These are phyloP conservation scores for Fistulifera solaris DNA, from an alignment of 108 stramenopile genomes.

Conservation along the genomic window DNA sequence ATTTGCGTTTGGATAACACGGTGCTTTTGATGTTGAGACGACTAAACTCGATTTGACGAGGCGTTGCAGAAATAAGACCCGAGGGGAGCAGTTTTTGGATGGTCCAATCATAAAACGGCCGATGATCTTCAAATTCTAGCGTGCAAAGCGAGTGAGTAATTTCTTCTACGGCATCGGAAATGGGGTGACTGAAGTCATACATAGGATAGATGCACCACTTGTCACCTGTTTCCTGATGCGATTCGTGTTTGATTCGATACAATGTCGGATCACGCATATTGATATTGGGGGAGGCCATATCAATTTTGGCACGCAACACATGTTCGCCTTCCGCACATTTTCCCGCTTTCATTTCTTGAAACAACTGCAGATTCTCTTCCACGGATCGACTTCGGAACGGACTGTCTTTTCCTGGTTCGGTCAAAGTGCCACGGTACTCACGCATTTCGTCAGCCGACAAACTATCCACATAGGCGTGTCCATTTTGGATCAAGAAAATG, in stretches of 20 bases:
- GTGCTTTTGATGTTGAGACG: conserved; percentile 86
- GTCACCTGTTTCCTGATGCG: conserved; percentile 83
- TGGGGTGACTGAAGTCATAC: conserved; percentile 93
- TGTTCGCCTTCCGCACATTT: conserved; percentile 62
- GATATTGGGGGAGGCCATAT: conserved; percentile 86
- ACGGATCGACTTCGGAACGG: conserved; percentile 57
- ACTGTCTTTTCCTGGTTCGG: conserved; percentile 73
- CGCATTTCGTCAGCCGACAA: conserved; percentile 80
- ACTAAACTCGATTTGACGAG: conserved; percentile 88
- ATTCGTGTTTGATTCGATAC: conserved; percentile 86
- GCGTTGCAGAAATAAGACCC: conserved; percentile 48
- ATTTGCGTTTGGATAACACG: conserved; percentile 79
- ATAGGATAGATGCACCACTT: conserved; percentile 91
- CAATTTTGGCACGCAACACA: conserved; percentile 84
- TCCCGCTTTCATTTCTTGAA: conserved; percentile 66
- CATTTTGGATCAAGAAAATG: conserved; percentile 54
- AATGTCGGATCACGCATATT: conserved; percentile 89
- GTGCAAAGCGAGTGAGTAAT: conserved; percentile 90
- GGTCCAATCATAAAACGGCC: conserved; percentile 89
- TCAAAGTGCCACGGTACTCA: conserved; percentile 80
- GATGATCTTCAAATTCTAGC: conserved; percentile 89
- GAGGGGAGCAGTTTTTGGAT: conserved; percentile 63
- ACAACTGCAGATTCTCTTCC: conserved; percentile 71
- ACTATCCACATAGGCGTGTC: conserved; percentile 84
- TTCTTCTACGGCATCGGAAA: conserved; percentile 80